Evolutionary conservation across 306 rosid genomes (phyloP), one percentile per base, ranked within the genome.

Genomic region (cucumber (Cucumis sativus)): DNA sequence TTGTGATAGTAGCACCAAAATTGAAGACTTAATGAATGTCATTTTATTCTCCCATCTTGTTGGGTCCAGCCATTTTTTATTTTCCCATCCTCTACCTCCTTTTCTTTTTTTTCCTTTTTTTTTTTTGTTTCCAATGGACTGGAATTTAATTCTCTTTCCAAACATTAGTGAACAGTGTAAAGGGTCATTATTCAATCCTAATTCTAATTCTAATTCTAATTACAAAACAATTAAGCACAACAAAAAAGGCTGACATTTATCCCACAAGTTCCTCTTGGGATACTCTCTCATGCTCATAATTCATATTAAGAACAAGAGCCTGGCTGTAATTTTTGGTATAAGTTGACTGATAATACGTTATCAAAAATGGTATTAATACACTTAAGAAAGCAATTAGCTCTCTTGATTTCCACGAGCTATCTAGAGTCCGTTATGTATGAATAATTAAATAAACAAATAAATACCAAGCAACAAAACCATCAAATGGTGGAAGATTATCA

Each of bases 401-500:
- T 69, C 76, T 33, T 21, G 37, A n/a, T 20, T 68, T 25, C 55
- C 74, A 69, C 1, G 39, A 47, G 30, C 73, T 9, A 43, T 40
- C 55, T 10, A 20, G 37, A 69, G 12, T 69, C 12, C 12, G 20
- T 8, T 41, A 6, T 43, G 75, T 21, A 51, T 21, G 20, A 77
- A 52, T 15, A 52, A 52, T 16, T 7, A 49, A 65, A 35, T 7
- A 49, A 65, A 35, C 7, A 25, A 65, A 77, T 20, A 45, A 47
- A 49, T 8, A 76, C 52, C 20, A 20, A 37, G 37, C 67, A 75
- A 62, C 5, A 47, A 1, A 77, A 41, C 45, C 8, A 76, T 20
- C 68, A 15, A 41, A 33, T 10, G 37, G 52, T 58, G 65, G 72
- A 80, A 82, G 79, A 62, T 2, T 56, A 79, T 25, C 79, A 76